Evolutionary conservation across 495 filamentous ascomycete genomes (phyloP), one percentile per base, ranked within the genome.

Genomic region (Hypoxylon subgilvum): DNA sequence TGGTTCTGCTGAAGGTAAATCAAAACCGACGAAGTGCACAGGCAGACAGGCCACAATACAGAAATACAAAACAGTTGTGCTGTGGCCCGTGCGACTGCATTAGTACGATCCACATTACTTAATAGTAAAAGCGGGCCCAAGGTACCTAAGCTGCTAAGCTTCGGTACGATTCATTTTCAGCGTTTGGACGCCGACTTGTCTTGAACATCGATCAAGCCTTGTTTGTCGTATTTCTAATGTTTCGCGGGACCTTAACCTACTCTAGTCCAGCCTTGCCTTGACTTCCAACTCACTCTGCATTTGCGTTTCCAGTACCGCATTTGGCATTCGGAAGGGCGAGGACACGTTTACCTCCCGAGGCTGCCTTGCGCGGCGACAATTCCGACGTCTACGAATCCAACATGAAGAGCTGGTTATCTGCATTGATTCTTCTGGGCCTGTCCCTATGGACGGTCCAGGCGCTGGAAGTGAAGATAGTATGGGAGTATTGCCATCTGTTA

Each of bases 391-490:
- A 61, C 53, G 18, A 42, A 46, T 32, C 60, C 42, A 70, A 54
- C 34, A 79, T 79, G 76, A 72, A 72, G 68, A 68, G 63, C 44
- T 79, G 73, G 73, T 35, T 68, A 54, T 71, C 64, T 25, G 43
- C 66, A 10, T 56, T 75, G 34, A 45, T 68, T 23, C 62, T 74
- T 45, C 61, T 79, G 69, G 82, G 77, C 63, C 75, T 83, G 71
- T 82, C 79, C 60, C 57, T 70, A 48, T 78, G 78, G 70, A 79
- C 84, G 53, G 84, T 78, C 41, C 78, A 77, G 58, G 88, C 89
- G 57, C 73, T 88, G 49, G 81, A 85, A 70, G 76, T 90, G 63
- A 82, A 87, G 67, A 60, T 82, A 68, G 66, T 67, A 57, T n/a
- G 61, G 58, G 23, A 34, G 10, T 4, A 23, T 6, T 25, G 22